Conservation (phyloP, 805 yeast genomes). For the Lipomyces kockii region DNA sequence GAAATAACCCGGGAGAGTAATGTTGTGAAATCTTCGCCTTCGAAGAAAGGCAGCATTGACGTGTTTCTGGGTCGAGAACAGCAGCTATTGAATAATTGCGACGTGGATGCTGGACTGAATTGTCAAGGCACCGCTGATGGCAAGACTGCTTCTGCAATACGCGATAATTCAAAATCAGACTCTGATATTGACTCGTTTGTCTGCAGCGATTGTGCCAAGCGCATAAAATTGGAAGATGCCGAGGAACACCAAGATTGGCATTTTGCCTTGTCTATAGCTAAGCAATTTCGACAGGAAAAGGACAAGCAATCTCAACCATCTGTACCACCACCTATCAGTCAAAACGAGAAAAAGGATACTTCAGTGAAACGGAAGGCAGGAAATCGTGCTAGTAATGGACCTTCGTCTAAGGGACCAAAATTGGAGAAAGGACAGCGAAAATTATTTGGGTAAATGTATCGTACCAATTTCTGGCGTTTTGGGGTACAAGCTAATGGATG, state of each 20-base stretch:
- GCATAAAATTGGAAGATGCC: conserved; percentile 29
- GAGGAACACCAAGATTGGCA: conserved; percentile 51
- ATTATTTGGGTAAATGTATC: conserved; percentile 11
- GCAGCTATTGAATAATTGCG: neutral
- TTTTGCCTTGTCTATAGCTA: conserved; percentile 44
- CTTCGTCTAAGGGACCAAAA: neutral
- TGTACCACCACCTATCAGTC: neutral
- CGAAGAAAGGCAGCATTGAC: neutral
- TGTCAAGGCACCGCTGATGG: too few relatives aligned
- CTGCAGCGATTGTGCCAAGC: conserved; percentile 43
- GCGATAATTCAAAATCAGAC: neutral
- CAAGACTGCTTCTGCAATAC: neutral
- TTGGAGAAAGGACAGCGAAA: conserved; percentile 29
- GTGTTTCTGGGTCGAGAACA: neutral
- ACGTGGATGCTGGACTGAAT: neutral
- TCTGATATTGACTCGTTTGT: conserved; percentile 1
- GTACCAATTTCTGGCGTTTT: neutral
- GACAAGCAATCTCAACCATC: neutral
- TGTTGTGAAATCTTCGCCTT: neutral
- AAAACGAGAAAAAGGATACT: neutral
- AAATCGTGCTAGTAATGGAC: neutral
- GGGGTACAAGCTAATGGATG: neutral
- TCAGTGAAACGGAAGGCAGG: conserved; percentile 14
- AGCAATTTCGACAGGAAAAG: conserved; percentile 16
- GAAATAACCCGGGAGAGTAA: neutral